Conservation (phyloP, 1,284 basidiomycete species). For the Peniophora sp. region DNA sequence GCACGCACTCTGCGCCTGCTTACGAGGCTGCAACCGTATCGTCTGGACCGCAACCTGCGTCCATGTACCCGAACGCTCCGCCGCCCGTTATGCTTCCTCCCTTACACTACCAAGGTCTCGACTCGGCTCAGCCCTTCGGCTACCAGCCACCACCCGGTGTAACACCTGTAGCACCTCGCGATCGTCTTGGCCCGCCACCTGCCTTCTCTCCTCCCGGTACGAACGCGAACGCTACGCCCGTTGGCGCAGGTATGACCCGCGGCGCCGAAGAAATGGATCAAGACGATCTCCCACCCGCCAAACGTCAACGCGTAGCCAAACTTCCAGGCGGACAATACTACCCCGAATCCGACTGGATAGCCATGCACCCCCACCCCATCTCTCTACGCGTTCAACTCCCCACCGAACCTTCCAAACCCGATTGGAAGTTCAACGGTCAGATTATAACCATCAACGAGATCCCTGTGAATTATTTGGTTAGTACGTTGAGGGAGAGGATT, state of each 20-base stretch:
- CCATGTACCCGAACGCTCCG: constrained; percentile 47
- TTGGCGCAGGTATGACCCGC: constrained; percentile 51
- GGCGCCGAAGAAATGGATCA: constrained; percentile 73
- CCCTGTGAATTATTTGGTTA: constrained; percentile 75
- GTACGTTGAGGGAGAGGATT: constrained; percentile 82
- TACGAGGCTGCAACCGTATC: constrained; percentile 72
- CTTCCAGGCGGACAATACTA: constrained; percentile 74
- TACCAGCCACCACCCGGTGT: constrained; percentile 49
- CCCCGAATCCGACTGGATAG: constrained; percentile 82
- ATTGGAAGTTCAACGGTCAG: constrained; percentile 86
- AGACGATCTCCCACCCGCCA: constrained; percentile 63
- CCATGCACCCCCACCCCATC: constrained; percentile 86
- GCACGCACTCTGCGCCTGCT: constrained; percentile 35
- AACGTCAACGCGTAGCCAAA: constrained; percentile 77
- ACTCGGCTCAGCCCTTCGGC: constrained; percentile 69
- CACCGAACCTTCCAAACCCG: constrained; percentile 70
- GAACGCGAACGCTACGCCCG: not conserved
- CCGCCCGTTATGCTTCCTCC: constrained; percentile 76
- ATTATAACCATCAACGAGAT: constrained; percentile 73
- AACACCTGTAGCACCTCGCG: constrained; percentile 21
- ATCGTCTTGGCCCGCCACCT: constrained; percentile 10
- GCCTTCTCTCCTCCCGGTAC: constrained; percentile 38
- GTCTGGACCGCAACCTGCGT: constrained; percentile 75
- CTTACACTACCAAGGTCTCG: constrained; percentile 72
- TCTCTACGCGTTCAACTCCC: constrained; percentile 75